Percentiles rank a stretch among this genome's conserved stretches.
These are phyloP conservation scores for Handroanthus guayacan DNA, from an alignment of 257 asterid genomes.

Conservation along the genomic window DNA sequence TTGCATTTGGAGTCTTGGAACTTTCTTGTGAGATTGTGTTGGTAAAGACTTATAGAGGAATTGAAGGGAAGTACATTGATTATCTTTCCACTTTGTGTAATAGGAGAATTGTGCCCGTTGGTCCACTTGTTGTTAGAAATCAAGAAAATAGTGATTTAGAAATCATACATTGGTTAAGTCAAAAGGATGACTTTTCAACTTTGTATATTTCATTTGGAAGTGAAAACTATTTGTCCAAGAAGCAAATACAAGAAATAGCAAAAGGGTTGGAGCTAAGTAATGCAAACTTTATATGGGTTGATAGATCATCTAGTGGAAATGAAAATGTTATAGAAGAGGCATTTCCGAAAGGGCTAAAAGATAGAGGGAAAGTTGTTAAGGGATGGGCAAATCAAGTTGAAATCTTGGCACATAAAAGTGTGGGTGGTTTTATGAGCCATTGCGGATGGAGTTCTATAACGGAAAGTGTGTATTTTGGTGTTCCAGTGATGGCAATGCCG, in stretches of 20 bases:
- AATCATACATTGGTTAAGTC: constrained; percentile 46
- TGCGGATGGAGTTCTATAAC: constrained; percentile 54
- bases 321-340: constrained; percentile 28
- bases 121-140: constrained; percentile 42
- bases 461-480: constrained; percentile 38
- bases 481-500: constrained; percentile 50
- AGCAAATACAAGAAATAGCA: constrained; percentile 46
- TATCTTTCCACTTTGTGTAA: constrained; percentile 40
- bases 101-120: constrained; percentile 42
- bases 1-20: constrained; percentile 34
- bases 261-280: constrained; percentile 45
- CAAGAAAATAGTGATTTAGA: neutral
- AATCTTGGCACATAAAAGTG: constrained; percentile 40
- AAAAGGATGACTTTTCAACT: constrained; percentile 36
- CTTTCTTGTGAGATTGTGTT: constrained; percentile 44
- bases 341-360: constrained; percentile 38
- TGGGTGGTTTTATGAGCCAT: constrained; percentile 56
- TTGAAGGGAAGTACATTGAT: constrained; percentile 50
- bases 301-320: constrained; percentile 36
- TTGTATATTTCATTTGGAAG: constrained; percentile 57
- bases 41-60: constrained; percentile 40
- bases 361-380: constrained; percentile 37
- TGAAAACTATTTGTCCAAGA: constrained; percentile 46
- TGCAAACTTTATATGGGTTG: constrained; percentile 52
- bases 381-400: constrained; percentile 49